Evolutionary conservation across 805 yeast species (phyloP).

Genomic region (Pichia nakasei): DNA sequence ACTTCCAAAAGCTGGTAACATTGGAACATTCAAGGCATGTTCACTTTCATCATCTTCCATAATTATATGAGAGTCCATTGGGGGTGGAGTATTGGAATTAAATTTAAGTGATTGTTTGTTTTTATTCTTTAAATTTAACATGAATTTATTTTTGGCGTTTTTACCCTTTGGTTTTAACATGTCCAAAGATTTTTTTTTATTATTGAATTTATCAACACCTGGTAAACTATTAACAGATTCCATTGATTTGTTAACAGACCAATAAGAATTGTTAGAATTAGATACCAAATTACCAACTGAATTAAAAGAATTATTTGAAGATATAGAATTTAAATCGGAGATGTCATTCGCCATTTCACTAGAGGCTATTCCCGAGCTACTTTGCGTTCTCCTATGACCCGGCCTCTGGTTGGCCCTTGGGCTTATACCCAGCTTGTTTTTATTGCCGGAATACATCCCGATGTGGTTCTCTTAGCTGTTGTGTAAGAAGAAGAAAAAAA

Average conservation of each 20-base stretch:
- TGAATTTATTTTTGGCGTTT: neutral
- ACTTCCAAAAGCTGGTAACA: slow-evolving; percentile 18
- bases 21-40: slow-evolving; percentile 17
- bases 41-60: slow-evolving; percentile 27
- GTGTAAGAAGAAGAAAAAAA: too few relatives aligned
- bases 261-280: neutral
- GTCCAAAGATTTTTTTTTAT: neutral
- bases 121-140: neutral
- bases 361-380: neutral
- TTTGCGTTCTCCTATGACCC: neutral
- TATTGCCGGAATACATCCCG: neutral
- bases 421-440: slow-evolving; percentile 1
- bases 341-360: neutral
- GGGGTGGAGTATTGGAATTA: neutral
- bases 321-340: slow-evolving; percentile 1
- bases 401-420: neutral
- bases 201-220: neutral
- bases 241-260: slow-evolving; percentile 2
- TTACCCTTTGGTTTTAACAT: neutral
- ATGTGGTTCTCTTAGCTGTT: too few relatives aligned
- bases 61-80: slow-evolving; percentile 19
- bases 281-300: neutral
- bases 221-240: slow-evolving; percentile 9
- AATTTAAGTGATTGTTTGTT: neutral
- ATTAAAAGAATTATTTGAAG: slow-evolving; percentile 2